phyloP scores from a whole-genome alignment of 305 asterid genomes.

The Rubia balearica region DNA sequence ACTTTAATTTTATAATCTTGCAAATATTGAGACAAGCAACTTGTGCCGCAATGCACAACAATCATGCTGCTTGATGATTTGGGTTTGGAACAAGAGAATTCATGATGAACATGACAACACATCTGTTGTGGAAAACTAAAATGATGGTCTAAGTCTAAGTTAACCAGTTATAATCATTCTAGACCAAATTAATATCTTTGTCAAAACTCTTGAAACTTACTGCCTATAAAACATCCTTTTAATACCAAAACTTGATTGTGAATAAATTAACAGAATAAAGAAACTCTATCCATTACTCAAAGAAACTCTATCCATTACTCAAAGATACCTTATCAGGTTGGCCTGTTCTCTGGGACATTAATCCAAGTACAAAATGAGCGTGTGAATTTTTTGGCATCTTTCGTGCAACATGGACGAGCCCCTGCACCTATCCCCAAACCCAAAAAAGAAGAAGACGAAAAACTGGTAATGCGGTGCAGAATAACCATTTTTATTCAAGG shows the following conservation, averaged over 20 bases:
- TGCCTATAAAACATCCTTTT: too few relatives aligned
- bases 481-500: background rate
- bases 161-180: too few relatives aligned
- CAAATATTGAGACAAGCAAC: background rate
- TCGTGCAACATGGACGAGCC: constrained; percentile 84
- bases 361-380: constrained; percentile 90
- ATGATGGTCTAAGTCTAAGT: too few relatives aligned
- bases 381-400: constrained; percentile 97
- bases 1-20: background rate
- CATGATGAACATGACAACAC: too few relatives aligned
- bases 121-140: too few relatives aligned
- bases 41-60: too few relatives aligned
- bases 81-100: too few relatives aligned
- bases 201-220: background rate
- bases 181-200: too few relatives aligned
- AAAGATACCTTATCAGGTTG: constrained; percentile 88
- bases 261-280: background rate
- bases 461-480: constrained; percentile 18
- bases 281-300: too few relatives aligned
- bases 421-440: constrained; percentile 37
- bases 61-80: too few relatives aligned
- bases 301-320: too few relatives aligned
- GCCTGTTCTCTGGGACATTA: constrained; percentile 96
- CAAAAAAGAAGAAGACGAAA: constrained; percentile 6
- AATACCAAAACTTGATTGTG: background rate